These are phyloP conservation scores for Auriscalpium orientale DNA, from an alignment of 768 basidiomycete genomes.

Conservation along the genomic window DNA sequence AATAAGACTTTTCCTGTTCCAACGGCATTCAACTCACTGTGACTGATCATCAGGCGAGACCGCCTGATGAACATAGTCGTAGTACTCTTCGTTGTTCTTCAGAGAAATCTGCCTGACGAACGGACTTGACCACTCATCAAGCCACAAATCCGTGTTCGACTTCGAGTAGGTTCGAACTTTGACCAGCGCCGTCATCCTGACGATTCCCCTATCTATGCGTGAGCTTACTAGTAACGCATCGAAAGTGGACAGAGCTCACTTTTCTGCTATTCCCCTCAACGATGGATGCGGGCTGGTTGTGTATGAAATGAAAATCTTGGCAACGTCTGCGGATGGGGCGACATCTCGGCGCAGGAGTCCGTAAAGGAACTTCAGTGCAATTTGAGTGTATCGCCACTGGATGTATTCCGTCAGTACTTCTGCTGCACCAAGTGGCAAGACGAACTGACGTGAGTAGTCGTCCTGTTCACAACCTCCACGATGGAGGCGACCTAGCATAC, in stretches of 20 bases:
- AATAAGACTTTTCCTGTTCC: neutral
- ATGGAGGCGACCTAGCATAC: constrained; percentile 46
- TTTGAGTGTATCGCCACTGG: constrained; percentile 83
- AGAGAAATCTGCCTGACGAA: constrained; percentile 40
- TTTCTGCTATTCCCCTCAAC: constrained; percentile 57
- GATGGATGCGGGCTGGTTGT: constrained; percentile 64
- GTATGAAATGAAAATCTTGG: constrained; percentile 58
- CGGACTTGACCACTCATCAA: constrained; percentile 65
- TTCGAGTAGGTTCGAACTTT: constrained; percentile 71
- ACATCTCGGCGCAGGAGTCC: constrained; percentile 59
- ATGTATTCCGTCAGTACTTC: neutral
- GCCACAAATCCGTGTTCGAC: constrained; percentile 61
- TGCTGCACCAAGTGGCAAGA: no score
- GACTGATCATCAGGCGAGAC: neutral
- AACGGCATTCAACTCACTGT: no score
- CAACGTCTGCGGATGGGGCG: constrained; percentile 42
- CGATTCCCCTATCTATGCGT: constrained; percentile 43
- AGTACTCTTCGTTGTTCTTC: constrained; percentile 40
- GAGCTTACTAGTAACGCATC: neutral
- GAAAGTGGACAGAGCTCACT: constrained; percentile 28
- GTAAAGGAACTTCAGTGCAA: constrained; percentile 53
- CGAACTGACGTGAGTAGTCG: constrained; percentile 64
- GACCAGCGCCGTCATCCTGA: constrained; percentile 58
- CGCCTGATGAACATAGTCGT: constrained; percentile 31
- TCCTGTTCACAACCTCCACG: constrained; percentile 48